phyloP scores from a whole-genome alignment of 345 rosid genomes.

The Brassica cretica region DNA sequence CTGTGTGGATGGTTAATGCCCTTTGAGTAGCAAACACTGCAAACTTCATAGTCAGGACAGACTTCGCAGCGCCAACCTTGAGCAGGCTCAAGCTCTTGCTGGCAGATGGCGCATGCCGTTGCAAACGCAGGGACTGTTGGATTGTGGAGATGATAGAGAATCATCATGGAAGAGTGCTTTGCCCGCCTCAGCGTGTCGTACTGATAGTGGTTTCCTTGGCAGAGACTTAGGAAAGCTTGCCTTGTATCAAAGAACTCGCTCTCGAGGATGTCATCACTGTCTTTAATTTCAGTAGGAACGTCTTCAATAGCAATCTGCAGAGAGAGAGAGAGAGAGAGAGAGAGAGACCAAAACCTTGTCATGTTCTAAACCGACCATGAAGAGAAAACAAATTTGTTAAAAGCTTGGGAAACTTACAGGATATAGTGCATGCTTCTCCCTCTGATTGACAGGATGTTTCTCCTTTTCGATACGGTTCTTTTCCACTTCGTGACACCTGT shows the following conservation, averaged over 20 bases:
- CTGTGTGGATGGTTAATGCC: constrained; percentile 93
- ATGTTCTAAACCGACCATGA: constrained; percentile 23
- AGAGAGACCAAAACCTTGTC: constrained; percentile 28
- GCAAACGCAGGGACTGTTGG: constrained; percentile 99
- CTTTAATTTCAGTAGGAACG: constrained; percentile 77
- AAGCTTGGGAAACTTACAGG: constrained; percentile 54
- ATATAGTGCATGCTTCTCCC: constrained; percentile 75
- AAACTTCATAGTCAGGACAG: constrained; percentile 92
- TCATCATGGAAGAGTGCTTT: not conserved
- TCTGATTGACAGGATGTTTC: constrained; percentile 75
- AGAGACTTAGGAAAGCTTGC: constrained; percentile 97
- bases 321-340: constrained; percentile 8
- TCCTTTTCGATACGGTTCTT: constrained; percentile 83
- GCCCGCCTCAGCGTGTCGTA: not conserved
- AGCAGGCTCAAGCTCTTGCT: constrained; percentile 91
- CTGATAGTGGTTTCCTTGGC: constrained; percentile 67
- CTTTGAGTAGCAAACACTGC: constrained; percentile 84
- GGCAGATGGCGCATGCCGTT: constrained; percentile 74
- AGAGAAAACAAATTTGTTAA: not conserved
- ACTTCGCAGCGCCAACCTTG: constrained; percentile 98
- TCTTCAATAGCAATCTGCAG: constrained; percentile 67
- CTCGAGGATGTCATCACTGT: constrained; percentile 92
- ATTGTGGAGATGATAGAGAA: constrained; percentile 49
- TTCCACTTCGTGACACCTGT: constrained; percentile 85
- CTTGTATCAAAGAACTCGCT: constrained; percentile 98